These are phyloP conservation scores for Phoma sp. DNA, from an alignment of 2,329 filamentous ascomycete species.

Conservation along the genomic window DNA sequence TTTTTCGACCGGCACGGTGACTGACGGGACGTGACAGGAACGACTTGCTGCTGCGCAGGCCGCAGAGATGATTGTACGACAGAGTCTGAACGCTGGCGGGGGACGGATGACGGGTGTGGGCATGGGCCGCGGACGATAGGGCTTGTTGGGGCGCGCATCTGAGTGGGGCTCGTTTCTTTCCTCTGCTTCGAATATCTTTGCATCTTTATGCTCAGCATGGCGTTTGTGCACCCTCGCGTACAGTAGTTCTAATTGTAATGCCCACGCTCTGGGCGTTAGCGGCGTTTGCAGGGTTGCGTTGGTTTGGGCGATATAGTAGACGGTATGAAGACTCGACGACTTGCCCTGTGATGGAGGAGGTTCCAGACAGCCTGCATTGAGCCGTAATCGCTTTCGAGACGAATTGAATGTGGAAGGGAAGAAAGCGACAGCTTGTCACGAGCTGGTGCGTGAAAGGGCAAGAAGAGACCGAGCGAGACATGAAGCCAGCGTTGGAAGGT, in stretches of 20 bases:
- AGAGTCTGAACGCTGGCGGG: constrained; percentile 74
- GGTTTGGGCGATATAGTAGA: background rate
- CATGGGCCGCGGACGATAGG: constrained; percentile 12
- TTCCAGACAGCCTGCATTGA: too few relatives aligned
- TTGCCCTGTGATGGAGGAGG: too few relatives aligned
- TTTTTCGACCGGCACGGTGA: background rate
- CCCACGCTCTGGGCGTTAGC: background rate
- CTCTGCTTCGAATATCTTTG: constrained; percentile 8
- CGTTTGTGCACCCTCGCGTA: background rate
- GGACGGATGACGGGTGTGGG: constrained; percentile 58
- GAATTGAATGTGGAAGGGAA: too few relatives aligned
- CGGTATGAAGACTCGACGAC: background rate
- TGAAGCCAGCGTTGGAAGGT: too few relatives aligned
- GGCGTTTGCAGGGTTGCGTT: background rate
- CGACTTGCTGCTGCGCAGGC: constrained; percentile 87
- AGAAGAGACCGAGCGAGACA: too few relatives aligned
- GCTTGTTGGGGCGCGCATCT: background rate
- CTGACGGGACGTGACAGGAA: constrained; percentile 57
- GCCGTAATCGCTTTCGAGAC: too few relatives aligned
- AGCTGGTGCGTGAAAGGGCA: too few relatives aligned
- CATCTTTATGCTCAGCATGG: constrained; percentile 4
- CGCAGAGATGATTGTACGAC: constrained; percentile 91
- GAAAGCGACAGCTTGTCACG: too few relatives aligned
- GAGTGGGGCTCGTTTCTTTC: background rate
- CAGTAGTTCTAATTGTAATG: constrained; percentile 6